phyloP scores from a whole-genome alignment of 2,329 filamentous ascomycete genomes.

The Xylaria digitata region DNA sequence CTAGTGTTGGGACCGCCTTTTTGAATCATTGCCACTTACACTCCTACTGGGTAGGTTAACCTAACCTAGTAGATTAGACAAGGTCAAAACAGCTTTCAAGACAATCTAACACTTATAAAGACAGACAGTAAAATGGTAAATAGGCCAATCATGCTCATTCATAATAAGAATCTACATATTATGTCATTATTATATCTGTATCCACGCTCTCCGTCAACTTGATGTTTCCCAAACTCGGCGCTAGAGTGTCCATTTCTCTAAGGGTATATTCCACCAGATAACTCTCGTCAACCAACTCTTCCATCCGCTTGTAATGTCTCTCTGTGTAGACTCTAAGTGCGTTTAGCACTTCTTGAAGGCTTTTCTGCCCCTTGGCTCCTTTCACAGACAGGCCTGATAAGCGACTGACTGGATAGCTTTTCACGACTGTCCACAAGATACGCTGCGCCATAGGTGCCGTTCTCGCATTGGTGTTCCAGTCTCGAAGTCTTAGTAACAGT shows the following conservation, averaged over 20 bases:
- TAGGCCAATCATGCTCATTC: not conserved
- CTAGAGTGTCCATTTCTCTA: slow-evolving; percentile 86
- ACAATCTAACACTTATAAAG: not conserved
- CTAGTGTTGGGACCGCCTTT: slow-evolving; percentile 27
- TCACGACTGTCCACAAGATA: slow-evolving; percentile 82
- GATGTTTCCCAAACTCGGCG: slow-evolving; percentile 56
- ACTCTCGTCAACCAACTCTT: slow-evolving; percentile 92
- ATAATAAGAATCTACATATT: slow-evolving; percentile 26
- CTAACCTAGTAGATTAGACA: too few species aligned
- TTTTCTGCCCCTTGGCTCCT: slow-evolving; percentile 68
- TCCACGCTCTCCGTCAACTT: slow-evolving; percentile 54
- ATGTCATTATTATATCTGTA: slow-evolving; percentile 57
- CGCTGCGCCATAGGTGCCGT: slow-evolving; percentile 87
- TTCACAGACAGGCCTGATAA: slow-evolving; percentile 76
- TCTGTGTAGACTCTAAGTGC: slow-evolving; percentile 93
- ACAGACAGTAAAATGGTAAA: not conserved
- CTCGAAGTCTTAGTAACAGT: slow-evolving; percentile 82
- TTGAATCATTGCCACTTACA: too few species aligned
- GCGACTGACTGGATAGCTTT: slow-evolving; percentile 81
- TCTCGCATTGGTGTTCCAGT: slow-evolving; percentile 97
- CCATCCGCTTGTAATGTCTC: slow-evolving; percentile 88
- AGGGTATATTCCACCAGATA: slow-evolving; percentile 94
- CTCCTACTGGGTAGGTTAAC: too few species aligned
- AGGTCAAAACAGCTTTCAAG: not conserved
- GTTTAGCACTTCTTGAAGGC: slow-evolving; percentile 84